Evolutionary conservation across 495 filamentous ascomycete species (phyloP).

Genomic region (Terfezia claveryi): DNA sequence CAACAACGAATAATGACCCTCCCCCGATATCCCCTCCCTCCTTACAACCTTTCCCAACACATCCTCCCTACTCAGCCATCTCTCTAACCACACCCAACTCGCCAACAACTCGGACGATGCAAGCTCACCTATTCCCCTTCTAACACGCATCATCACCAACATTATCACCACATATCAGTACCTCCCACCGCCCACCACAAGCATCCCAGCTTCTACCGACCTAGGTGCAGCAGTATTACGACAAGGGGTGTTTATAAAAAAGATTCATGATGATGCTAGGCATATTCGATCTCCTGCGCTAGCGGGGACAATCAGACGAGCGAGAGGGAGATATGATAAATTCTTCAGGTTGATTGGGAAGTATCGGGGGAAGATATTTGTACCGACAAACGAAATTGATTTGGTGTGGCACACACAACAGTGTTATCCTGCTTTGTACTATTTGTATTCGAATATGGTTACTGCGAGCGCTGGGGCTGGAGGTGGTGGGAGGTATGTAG

Average conservation of each 20-base stretch:
- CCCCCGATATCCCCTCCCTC: too few relatives aligned
- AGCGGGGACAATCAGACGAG: constrained; percentile 9
- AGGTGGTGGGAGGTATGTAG: constrained; percentile 32
- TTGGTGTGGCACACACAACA: constrained; percentile 59
- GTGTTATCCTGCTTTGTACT: constrained; percentile 43
- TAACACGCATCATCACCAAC: too few relatives aligned
- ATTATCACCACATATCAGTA: too few relatives aligned
- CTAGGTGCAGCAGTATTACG: constrained; percentile 59
- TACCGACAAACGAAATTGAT: constrained; percentile 78
- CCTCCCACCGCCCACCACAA: constrained; percentile 24
- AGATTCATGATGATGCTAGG: constrained; percentile 39
- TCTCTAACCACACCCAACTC: too few relatives aligned
- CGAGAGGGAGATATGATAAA: constrained; percentile 36
- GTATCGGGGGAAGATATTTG: constrained; percentile 33
- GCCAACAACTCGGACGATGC: too few relatives aligned
- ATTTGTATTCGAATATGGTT: constrained; percentile 26
- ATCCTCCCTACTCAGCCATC: too few relatives aligned
- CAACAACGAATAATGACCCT: too few relatives aligned
- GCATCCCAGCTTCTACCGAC: constrained; percentile 46
- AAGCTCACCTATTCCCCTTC: too few relatives aligned
- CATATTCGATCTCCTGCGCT: constrained; percentile 21
- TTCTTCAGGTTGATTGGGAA: constrained; percentile 44
- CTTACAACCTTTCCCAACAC: too few relatives aligned
- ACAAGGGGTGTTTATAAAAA: constrained; percentile 58
- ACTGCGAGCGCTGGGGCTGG: constrained; percentile 1